phyloP scores from a whole-genome alignment of 164 flowering plant genomes.

The Sextonia rubra region DNA sequence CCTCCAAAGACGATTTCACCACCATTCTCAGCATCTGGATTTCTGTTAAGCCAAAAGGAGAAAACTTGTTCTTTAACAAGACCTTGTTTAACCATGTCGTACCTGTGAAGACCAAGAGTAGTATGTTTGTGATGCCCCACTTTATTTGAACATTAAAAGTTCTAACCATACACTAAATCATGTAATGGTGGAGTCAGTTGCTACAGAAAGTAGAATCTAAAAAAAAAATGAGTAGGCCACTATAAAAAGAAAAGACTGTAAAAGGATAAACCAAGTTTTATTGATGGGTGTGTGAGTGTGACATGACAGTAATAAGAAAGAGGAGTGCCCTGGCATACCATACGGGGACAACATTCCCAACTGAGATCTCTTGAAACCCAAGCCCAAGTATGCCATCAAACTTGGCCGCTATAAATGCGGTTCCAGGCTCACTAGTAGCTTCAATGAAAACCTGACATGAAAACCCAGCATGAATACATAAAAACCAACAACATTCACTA shows the following conservation, averaged over 20 bases:
- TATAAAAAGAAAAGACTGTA: too few relatives aligned
- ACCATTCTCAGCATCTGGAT: constrained; percentile 61
- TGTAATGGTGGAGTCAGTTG: too few relatives aligned
- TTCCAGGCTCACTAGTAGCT: constrained; percentile 73
- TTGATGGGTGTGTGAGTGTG: too few relatives aligned
- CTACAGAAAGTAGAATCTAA: too few relatives aligned
- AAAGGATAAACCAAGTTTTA: too few relatives aligned
- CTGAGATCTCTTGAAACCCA: constrained; percentile 82
- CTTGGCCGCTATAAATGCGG: constrained; percentile 67
- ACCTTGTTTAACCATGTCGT: constrained; percentile 75
- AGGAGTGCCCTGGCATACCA: constrained; percentile 69
- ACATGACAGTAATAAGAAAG: too few relatives aligned
- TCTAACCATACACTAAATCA: too few relatives aligned
- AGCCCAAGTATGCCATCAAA: constrained; percentile 93
- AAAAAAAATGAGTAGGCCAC: too few relatives aligned
- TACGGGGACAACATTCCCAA: constrained; percentile 70
- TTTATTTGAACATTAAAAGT: too few relatives aligned
- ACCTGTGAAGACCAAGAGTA: constrained; percentile 37
- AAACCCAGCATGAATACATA: not conserved
- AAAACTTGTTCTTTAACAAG: constrained; percentile 66
- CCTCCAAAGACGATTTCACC: constrained; percentile 95
- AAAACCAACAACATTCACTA: not conserved
- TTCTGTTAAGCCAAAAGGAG: constrained; percentile 81
- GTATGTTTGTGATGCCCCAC: not conserved
- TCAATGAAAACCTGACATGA: constrained; percentile 76